Conservation (phyloP, 78 protist genomes). For the Dictyostelium citrinum region DNA sequence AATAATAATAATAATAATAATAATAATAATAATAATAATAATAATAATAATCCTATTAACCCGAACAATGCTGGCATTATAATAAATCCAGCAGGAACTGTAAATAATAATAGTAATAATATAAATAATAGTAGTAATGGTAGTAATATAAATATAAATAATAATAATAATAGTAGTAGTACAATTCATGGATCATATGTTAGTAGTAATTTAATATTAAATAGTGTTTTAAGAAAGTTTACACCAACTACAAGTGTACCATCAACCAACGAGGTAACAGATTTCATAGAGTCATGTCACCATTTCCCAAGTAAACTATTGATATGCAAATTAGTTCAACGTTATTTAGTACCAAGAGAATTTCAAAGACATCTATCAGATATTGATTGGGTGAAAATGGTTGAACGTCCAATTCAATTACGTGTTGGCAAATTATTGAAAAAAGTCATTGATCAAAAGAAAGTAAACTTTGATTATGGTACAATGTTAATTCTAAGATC, state of each 20-base stretch:
- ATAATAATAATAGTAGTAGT: not conserved
- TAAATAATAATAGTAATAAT: not conserved
- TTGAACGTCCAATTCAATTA: slow-evolving; percentile 61
- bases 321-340: slow-evolving; percentile 26
- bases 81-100: not conserved
- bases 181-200: not conserved
- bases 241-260: slow-evolving; percentile 54
- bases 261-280: slow-evolving; percentile 34
- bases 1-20: not conserved
- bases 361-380: not conserved
- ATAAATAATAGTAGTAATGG: not conserved
- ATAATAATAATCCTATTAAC: not conserved
- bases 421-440: slow-evolving; percentile 47
- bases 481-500: slow-evolving; percentile 25
- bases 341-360: slow-evolving; percentile 56
- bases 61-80: not conserved
- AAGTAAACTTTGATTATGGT: slow-evolving; percentile 15
- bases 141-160: not conserved
- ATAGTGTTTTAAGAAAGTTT: slow-evolving; percentile 9
- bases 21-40: not conserved
- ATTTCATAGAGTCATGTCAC: slow-evolving; percentile 31
- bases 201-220: slow-evolving; percentile 23
- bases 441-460: slow-evolving; percentile 48
- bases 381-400: slow-evolving; percentile 34
- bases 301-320: slow-evolving; percentile 11